Percentiles rank a stretch among this genome's conserved stretches.
phyloP scores from a whole-genome alignment of 139 green algal genomes.

The Desmodesmus armatus region DNA sequence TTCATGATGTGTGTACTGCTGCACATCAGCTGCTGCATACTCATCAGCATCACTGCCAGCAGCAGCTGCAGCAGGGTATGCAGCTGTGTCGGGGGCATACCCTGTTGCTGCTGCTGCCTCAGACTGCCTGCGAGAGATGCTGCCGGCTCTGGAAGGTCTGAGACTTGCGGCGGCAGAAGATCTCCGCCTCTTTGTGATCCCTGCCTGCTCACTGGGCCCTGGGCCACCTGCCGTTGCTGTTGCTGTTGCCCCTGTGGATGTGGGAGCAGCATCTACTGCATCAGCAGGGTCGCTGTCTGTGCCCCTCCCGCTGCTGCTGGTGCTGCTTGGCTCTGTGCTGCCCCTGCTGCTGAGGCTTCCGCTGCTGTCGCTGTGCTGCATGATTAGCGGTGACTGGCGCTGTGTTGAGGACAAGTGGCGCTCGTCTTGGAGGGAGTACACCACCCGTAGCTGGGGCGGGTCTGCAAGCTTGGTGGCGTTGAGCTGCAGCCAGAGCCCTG shows the following conservation, averaged over 20 bases:
- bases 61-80: no score
- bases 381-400: neutral
- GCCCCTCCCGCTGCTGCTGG: neutral
- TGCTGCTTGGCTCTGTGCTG: neutral
- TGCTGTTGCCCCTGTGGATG: neutral
- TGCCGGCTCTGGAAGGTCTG: neutral
- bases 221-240: neutral
- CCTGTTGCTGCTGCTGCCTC: no score
- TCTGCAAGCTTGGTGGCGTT: slow-evolving; percentile 43
- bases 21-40: no score
- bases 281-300: no score
- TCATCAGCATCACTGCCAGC: no score
- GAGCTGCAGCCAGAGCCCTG: slow-evolving; percentile 57
- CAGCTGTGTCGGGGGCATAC: no score
- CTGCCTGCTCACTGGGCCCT: slow-evolving; percentile 1
- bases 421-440: slow-evolving; percentile 15
- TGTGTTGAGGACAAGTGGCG: neutral
- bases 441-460: slow-evolving; percentile 46
- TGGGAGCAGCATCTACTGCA: neutral
- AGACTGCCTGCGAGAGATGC: no score
- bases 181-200: neutral
- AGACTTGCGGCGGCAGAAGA: slow-evolving; percentile 1
- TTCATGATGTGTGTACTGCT: no score
- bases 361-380: neutral
- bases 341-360: slow-evolving; percentile 20